These are phyloP conservation scores for Cryoendolithus antarcticus DNA, from an alignment of 2,329 filamentous ascomycete species.

Conservation along the genomic window DNA sequence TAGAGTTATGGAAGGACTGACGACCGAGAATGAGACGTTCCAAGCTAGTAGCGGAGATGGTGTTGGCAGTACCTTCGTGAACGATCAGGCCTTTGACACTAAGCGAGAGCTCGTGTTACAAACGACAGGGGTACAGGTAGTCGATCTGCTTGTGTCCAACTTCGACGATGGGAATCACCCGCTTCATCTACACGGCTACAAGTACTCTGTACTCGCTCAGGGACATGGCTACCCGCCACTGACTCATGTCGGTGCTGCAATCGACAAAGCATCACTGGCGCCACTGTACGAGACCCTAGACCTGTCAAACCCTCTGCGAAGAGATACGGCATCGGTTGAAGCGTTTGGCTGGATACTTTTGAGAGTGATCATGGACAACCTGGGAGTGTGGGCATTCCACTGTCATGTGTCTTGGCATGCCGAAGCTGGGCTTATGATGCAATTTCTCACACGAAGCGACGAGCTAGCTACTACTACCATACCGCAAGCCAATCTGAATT, in stretches of 20 bases:
- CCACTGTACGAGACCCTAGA: conserved; percentile 24
- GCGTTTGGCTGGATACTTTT: conserved; percentile 44
- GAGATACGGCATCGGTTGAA: conserved; percentile 43
- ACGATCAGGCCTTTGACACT: conserved; percentile 19
- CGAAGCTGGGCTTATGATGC: conserved; percentile 48
- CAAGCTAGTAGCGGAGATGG: conserved; percentile 1
- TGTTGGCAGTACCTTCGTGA: conserved; percentile 14
- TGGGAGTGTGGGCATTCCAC: conserved; percentile 47
- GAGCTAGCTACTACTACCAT: conserved; percentile 32
- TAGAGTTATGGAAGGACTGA: conserved; percentile 36
- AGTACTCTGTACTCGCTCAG: conserved; percentile 25
- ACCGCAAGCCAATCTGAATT: conserved; percentile 31
- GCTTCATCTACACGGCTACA: conserved; percentile 25
- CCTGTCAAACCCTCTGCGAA: conserved; percentile 32
- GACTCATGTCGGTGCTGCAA: conserved; percentile 10
- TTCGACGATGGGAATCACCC: conserved; percentile 26
- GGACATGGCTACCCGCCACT: conserved; percentile 23
- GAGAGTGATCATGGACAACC: conserved; percentile 44
- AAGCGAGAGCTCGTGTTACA: conserved; percentile 24
- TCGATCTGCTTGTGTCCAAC: conserved; percentile 26
- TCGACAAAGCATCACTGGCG: conserved; percentile 15
- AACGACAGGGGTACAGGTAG: conserved; percentile 23
- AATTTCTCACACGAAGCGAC: conserved; percentile 41
- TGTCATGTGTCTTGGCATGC: conserved; percentile 49
- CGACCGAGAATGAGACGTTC: conserved; percentile 18